These are phyloP conservation scores for Penicillium palitans DNA, from an alignment of 2,329 filamentous ascomycete genomes.

Conservation along the genomic window DNA sequence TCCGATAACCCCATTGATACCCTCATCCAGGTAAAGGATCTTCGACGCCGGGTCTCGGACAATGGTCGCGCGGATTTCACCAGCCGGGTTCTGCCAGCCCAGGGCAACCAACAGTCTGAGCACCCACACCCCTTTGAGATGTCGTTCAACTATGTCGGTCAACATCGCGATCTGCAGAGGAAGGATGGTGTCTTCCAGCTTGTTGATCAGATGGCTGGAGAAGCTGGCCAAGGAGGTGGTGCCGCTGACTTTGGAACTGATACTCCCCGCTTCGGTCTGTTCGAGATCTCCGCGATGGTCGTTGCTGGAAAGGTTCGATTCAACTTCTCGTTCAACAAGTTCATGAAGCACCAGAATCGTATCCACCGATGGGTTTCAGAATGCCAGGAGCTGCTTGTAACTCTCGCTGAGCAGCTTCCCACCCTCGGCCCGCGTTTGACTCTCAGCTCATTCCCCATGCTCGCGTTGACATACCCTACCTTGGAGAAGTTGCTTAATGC, in stretches of 20 bases:
- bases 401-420: slow-evolving; percentile 30
- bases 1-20: slow-evolving; percentile 33
- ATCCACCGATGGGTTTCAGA: slow-evolving; percentile 47
- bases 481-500: slow-evolving; percentile 40
- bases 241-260: slow-evolving; percentile 48
- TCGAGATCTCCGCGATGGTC: slow-evolving; percentile 55
- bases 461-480: slow-evolving; percentile 46
- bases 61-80: slow-evolving; percentile 45
- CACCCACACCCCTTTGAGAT: slow-evolving; percentile 48
- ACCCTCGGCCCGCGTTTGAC: slow-evolving; percentile 34
- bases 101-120: slow-evolving; percentile 31
- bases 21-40: slow-evolving; percentile 41
- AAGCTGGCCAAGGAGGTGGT: slow-evolving; percentile 47
- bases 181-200: slow-evolving; percentile 47
- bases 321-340: slow-evolving; percentile 53
- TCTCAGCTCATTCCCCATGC: slow-evolving; percentile 48
- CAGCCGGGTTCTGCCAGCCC: slow-evolving; percentile 32
- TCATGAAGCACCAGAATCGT: slow-evolving; percentile 48
- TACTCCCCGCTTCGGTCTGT: slow-evolving; percentile 51
- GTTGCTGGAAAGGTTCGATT: slow-evolving; percentile 50
- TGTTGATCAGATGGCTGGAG: slow-evolving; percentile 49
- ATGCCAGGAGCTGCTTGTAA: slow-evolving; percentile 38
- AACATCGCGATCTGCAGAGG: slow-evolving; percentile 47
- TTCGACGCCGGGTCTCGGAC: slow-evolving; percentile 37
- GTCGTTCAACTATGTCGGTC: slow-evolving; percentile 45